Evolutionary conservation across 208 protist species (phyloP), one percentile per base, ranked within the genome.

Genomic region (Trypanosoma vivax): DNA sequence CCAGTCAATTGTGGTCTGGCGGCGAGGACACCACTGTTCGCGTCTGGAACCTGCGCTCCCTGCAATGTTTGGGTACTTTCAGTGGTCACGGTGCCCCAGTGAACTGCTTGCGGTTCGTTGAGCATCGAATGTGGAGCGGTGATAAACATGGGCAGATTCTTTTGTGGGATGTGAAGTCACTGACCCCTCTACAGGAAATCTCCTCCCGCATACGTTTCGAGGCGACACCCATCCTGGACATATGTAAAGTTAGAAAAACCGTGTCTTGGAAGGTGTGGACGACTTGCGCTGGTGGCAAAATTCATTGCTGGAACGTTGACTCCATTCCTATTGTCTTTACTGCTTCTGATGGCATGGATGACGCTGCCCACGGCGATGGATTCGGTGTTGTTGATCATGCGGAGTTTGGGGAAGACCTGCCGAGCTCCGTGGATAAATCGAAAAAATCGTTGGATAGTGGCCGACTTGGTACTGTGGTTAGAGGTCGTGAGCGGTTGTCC

Each of bases 241-340:
- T 92, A 52, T 64, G 75, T 53, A 81, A 78, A 50, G 69, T 83
- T 42, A 64, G 79, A 60, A 69, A 59, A 7, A 73, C 53, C 2
- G 67, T 66, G 3, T 61, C 68, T n/a, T 90, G 80, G 67, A 80
- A 82, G 40, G 73, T 90, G 23, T 93, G 86, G 80, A 85, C 75
- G 10, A 60, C 75, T 2, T 65, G 69, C 7, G 72, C 77, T 27
- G 71, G 55, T 38, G 86, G 86, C 25, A 48, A 80, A 6, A 60
- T 90, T 48, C 82, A 90, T 62, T 90, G 82, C 73, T 93, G 81
- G 79, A 88, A 88, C 57, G 86, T 77, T 11, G 82, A 93, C 49
- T 83, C 82, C 24, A 54, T 74, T 21, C 77, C 86, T 3, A 72
- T 89, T 19, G 39, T 87, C 29, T 80, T 88, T 33, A 63, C 82